Base-by-base conservation (phyloP, 192 early-diverging fungal genomes). In the Coemansia umbellata region DNA sequence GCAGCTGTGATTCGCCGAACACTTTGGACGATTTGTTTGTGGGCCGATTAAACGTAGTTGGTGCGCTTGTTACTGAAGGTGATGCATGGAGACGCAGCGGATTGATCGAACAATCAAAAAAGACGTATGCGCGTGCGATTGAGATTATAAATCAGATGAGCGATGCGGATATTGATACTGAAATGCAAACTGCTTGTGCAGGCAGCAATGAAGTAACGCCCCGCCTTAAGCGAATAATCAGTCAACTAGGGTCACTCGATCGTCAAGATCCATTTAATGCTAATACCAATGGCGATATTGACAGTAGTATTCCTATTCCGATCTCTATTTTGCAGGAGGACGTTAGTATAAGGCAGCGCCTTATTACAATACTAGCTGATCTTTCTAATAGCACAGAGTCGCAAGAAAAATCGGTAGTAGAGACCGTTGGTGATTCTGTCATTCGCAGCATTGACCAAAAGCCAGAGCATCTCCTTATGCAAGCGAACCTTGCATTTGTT, bases 61-160 rank as follows among this genome's bases (percentile, higher is more conserved):
- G 31, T 11, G 60, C 57, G 23, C 40, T 75, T 30, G 43, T 75
- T 19, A 27, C 55, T 4, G 65, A 64, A 54, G 72, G 72, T 21
- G 72, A 75, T 22, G 17, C 65, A 9, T 64, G 56, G 65, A 19
- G 60, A 11, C 55, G 72, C 50, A 26, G 57, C 15, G 37, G 49
- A 4, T 35, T 53, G 50, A 33, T 35, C 18, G 26, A 13, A 2
- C 31, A 42, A 27, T 63, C 71, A 23, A 50, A 47, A 4, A 18
- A 5, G 11, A 44, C 45, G 19, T 75, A 75, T 24, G 31, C 35
- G 13, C 50, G 42, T 19, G 71, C 64, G 0, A 22, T 31, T 31
- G 6, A 23, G 13, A 21, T 55, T 10, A 19, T 63, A 5, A 26
- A 47, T 37, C 17, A 35, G 14, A 45, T 51, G 31, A 24, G 39